phyloP scores from a whole-genome alignment of 2,329 filamentous ascomycete species.

The Tolypocladium guangdongense region DNA sequence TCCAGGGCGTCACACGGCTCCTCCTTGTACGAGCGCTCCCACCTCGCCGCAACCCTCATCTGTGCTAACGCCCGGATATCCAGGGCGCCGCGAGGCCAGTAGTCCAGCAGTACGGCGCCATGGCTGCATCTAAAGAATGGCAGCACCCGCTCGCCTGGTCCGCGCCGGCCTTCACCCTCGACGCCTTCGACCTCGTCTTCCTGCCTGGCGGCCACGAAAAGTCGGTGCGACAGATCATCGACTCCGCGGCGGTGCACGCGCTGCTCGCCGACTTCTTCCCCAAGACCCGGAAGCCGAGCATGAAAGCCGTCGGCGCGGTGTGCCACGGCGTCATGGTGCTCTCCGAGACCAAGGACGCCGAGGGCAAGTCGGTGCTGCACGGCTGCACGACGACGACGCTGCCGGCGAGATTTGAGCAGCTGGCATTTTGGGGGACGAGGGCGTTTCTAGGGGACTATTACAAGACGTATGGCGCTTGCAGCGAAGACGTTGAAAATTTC shows the following conservation, averaged over 20 bases:
- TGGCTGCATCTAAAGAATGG: constrained; percentile 30
- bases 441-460: constrained; percentile 42
- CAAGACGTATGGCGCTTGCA: constrained; percentile 42
- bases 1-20: constrained; percentile 36
- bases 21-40: constrained; percentile 27
- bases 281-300: constrained; percentile 29
- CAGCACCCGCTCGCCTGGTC: constrained; percentile 34
- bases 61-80: background rate
- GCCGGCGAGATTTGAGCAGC: constrained; percentile 35
- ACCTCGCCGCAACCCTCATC: background rate
- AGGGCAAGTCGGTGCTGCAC: constrained; percentile 34
- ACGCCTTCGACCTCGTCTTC: constrained; percentile 35
- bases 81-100: constrained; percentile 33
- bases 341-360: constrained; percentile 25
- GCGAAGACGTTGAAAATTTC: constrained; percentile 34
- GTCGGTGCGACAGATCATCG: constrained; percentile 37
- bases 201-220: constrained; percentile 44
- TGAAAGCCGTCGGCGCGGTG: constrained; percentile 34
- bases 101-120: constrained; percentile 29
- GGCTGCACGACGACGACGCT: constrained; percentile 37
- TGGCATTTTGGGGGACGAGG: constrained; percentile 37
- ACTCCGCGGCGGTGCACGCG: constrained; percentile 31
- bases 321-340: constrained; percentile 44
- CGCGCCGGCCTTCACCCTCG: constrained; percentile 29
- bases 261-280: constrained; percentile 37